Base-by-base conservation (phyloP, 225 moss, liverwort and hornwort genomes). In the Physcomitrellopsis africana region DNA sequence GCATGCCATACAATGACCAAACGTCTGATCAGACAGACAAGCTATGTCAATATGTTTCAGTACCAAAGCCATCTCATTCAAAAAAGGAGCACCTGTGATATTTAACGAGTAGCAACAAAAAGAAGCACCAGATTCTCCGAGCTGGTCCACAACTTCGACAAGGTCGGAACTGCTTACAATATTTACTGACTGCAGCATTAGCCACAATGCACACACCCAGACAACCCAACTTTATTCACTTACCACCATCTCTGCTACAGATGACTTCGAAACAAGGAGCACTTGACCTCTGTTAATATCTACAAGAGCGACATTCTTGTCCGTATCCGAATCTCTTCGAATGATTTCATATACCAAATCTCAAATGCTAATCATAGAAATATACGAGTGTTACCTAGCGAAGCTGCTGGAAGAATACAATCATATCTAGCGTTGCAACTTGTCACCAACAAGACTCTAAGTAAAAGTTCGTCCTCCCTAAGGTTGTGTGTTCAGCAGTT, bases 91-190 rank as follows among this genome's bases (percentile, higher is more conserved):
- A 5, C 13, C 26, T 13, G 44, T 18, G 12, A 9, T 10, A 9
- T 5, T 18, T 0, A 2, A 47, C 8, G 8, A 51, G 32, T 37
- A 5, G 32, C 32, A 2, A 37, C 32, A 7, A 57, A 44, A 8
- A 10, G 20, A 2, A 23, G 3, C 56, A 94, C 94, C 92, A 58
- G 76, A 81, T 66, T 83, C 81, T 63, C 94, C 92, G 9, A 94
- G 91, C 67, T 94, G 94, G 64, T 97, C 96, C 45, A 88, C 87
- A 58, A 97, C 76, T 81, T 92, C 94, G 63, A 81, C 70, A 15
- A 94, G 91, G 79, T 97, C 92, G 22, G 92, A 97, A 58, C 96
- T 90, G 64, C 92, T 91, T 23, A 94, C 92, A 11, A 92, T 87
- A 47, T 94, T 92, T 56, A 96, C 90, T 23, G 84, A 37, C 32